These are phyloP conservation scores for Isabelozyma heimii DNA, from an alignment of 805 yeast genomes.

Conservation along the genomic window DNA sequence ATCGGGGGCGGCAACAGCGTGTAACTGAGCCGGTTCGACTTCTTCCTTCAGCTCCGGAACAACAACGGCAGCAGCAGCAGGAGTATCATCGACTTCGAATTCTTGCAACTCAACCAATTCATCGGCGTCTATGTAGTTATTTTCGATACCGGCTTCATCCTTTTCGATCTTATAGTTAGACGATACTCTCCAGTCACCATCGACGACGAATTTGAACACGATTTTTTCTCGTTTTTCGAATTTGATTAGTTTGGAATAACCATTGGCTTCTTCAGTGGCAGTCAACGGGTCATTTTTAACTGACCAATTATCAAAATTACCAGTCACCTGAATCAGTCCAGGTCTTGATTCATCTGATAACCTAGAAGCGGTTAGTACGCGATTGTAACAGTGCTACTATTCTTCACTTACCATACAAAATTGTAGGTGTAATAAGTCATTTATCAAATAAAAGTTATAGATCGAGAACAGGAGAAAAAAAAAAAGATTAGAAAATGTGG, in stretches of 20 bases:
- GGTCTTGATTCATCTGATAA: constrained; percentile 7
- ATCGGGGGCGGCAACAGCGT: not conserved
- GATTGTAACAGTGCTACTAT: not conserved
- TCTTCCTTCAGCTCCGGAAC: no score
- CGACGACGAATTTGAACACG: constrained; percentile 37
- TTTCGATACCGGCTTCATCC: constrained; percentile 35
- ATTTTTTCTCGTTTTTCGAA: constrained; percentile 20
- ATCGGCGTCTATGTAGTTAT: constrained; percentile 28
- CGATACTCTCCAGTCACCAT: constrained; percentile 30
- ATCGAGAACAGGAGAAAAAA: not conserved
- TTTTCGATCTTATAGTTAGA: constrained; percentile 18
- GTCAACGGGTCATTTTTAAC: constrained; percentile 15
- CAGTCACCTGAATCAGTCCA: constrained; percentile 33
- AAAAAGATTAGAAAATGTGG: not conserved
- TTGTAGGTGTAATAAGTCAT: constrained; percentile 13
- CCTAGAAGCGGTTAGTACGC: constrained; percentile 8
- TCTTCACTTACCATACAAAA: constrained; percentile 12
- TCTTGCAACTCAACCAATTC: constrained; percentile 21
- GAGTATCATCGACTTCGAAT: constrained; percentile 12
- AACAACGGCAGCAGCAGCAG: not conserved
- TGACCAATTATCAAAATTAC: constrained; percentile 41
- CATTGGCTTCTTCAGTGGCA: constrained; percentile 8
- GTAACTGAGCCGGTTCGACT: no score
- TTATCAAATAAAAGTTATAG: not conserved
- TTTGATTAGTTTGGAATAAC: constrained; percentile 7